Evolutionary conservation across 352 stramenopile species (phyloP).

Genomic region (Phytophthora litchii): DNA sequence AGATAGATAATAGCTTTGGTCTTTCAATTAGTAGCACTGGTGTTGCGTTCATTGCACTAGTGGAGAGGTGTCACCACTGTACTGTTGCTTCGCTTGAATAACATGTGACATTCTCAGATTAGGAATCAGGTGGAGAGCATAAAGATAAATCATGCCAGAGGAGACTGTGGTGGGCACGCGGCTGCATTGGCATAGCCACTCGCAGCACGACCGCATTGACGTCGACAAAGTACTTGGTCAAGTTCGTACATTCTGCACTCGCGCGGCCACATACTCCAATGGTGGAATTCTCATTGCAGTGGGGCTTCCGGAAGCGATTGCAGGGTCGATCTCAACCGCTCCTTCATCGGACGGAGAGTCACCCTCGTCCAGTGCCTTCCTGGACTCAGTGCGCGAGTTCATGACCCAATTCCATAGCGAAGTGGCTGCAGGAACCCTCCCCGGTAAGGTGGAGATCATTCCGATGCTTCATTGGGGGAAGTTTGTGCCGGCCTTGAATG

Average conservation of each 20-base stretch:
- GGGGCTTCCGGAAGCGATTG: slow-evolving; percentile 32
- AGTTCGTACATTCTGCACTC: slow-evolving; percentile 55
- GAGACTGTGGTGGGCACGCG: slow-evolving; percentile 59
- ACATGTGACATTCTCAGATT: slow-evolving; percentile 20
- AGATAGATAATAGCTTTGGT: too few species aligned
- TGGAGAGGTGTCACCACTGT: too few species aligned
- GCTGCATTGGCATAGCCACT: slow-evolving; percentile 77
- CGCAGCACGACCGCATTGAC: slow-evolving; percentile 47
- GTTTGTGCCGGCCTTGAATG: slow-evolving; percentile 96
- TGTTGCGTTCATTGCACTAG: too few species aligned
- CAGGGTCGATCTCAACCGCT: slow-evolving; percentile 9
- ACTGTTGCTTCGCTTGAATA: slow-evolving; percentile 8
- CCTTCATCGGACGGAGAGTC: slow-evolving; percentile 7
- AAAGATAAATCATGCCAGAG: slow-evolving; percentile 18
- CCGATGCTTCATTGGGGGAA: slow-evolving; percentile 94
- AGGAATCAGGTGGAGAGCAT: slow-evolving; percentile 15
- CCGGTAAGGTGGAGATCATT: slow-evolving; percentile 70
- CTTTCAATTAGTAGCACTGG: too few species aligned
- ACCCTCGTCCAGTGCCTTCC: slow-evolving; percentile 35
- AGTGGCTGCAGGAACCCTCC: slow-evolving; percentile 14
- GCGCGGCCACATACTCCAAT: slow-evolving; percentile 54
- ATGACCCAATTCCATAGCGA: slow-evolving; percentile 41
- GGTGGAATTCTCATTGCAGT: slow-evolving; percentile 63
- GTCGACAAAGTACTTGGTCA: slow-evolving; percentile 50
- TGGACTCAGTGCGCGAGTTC: slow-evolving; percentile 47